phyloP scores from a whole-genome alignment of 805 yeast species.

The Starmerella stigmatis region DNA sequence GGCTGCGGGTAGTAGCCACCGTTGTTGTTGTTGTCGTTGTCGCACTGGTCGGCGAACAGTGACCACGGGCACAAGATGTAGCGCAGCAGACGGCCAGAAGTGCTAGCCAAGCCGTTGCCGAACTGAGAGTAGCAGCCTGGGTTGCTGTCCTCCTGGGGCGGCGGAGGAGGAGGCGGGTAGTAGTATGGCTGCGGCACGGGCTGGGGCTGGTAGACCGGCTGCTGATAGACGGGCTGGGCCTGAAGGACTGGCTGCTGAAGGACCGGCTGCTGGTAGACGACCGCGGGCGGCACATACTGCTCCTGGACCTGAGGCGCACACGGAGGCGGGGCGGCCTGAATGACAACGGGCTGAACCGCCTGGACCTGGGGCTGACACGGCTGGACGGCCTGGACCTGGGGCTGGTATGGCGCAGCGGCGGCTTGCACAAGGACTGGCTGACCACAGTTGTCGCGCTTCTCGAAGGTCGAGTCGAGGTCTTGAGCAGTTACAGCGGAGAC shows the following conservation, averaged over 20 bases:
- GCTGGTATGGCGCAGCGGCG: conserved; percentile 8
- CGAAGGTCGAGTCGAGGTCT: not conserved
- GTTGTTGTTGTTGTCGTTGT: not conserved
- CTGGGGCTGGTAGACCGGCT: conserved; percentile 5
- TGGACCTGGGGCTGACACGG: conserved; percentile 9
- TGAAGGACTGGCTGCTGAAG: conserved; percentile 5
- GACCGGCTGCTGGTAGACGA: conserved; percentile 3
- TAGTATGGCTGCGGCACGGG: conserved; percentile 9
- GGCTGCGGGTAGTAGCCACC: not conserved
- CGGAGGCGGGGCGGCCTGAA: conserved; percentile 2
- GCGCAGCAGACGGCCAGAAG: conserved; percentile 15
- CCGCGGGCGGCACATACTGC: conserved; percentile 8
- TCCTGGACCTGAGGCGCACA: no score
- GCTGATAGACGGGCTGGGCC: conserved; percentile 4
- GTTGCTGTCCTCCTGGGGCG: not conserved
- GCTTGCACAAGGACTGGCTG: conserved; percentile 12
- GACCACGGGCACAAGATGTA: conserved; percentile 19
- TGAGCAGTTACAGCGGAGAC: not conserved
- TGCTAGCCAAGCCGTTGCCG: conserved; percentile 12
- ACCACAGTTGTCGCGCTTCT: conserved; percentile 7
- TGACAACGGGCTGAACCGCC: conserved; percentile 12
- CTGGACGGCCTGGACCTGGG: conserved; percentile 8
- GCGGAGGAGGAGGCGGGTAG: conserved; percentile 9
- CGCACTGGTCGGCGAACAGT: conserved; percentile 4
- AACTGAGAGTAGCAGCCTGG: conserved; percentile 9